Evolutionary conservation across 139 green algal species (phyloP).

Genomic region (Closterium sp.): DNA sequence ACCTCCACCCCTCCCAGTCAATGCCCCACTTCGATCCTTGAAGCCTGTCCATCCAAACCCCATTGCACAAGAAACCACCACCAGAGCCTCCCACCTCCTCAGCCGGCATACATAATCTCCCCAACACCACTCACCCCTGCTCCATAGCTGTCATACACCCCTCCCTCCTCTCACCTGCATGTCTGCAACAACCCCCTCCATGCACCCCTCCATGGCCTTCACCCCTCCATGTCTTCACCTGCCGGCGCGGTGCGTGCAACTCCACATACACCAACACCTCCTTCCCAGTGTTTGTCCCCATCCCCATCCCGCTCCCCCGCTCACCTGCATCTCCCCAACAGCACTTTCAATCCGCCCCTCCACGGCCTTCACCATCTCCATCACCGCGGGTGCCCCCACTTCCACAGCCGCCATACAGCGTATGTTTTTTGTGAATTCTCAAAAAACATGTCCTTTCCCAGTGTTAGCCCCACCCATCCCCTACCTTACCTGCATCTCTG

Average conservation of each 20-base stretch:
- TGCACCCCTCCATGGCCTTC: background rate
- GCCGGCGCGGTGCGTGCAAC: too few relatives aligned
- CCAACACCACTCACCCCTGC: too few relatives aligned
- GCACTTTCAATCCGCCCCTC: background rate
- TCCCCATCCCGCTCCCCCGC: background rate
- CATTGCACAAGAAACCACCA: too few relatives aligned
- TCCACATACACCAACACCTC: conserved; percentile 50
- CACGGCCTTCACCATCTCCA: conserved; percentile 20
- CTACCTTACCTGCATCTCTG: conserved; percentile 9
- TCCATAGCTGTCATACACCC: too few relatives aligned
- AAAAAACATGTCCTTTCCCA: too few relatives aligned
- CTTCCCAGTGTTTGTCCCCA: background rate
- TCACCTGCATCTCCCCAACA: conserved; percentile 19
- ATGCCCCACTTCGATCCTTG: too few relatives aligned
- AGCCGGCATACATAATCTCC: background rate
- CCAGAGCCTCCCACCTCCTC: too few relatives aligned
- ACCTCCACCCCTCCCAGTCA: too few relatives aligned
- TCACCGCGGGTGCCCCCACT: background rate
- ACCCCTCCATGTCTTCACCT: background rate
- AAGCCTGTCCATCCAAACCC: too few relatives aligned
- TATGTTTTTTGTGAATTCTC: too few relatives aligned
- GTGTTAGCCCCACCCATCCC: background rate
- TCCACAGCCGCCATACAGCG: conserved; percentile 52
- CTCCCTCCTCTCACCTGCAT: conserved; percentile 24
- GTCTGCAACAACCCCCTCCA: background rate